A percentile compares a stretch with the other conserved stretches of the same genome.
Evolutionary conservation across 2,329 filamentous ascomycete species (phyloP).

Genomic region (Onygenales sp.): DNA sequence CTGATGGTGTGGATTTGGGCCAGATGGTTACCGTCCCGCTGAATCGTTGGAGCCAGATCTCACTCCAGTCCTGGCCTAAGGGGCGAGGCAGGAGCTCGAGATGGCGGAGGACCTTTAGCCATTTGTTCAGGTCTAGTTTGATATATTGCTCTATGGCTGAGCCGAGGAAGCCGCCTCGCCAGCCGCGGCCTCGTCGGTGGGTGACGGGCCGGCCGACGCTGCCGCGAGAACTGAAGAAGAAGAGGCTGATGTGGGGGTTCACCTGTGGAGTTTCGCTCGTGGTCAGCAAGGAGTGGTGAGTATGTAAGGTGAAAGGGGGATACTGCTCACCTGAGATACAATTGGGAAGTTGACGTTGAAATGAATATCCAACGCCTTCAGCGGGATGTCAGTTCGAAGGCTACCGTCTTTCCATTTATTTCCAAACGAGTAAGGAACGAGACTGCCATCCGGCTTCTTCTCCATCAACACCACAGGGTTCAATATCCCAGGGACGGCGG

Average conservation of each 20-base stretch:
- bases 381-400: slow-evolving; percentile 85
- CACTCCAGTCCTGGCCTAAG: slow-evolving; percentile 90
- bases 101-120: slow-evolving; percentile 89
- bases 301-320: not conserved
- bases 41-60: slow-evolving; percentile 93
- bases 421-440: slow-evolving; percentile 88
- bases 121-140: slow-evolving; percentile 94
- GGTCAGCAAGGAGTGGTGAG: not conserved
- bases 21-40: slow-evolving; percentile 93
- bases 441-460: slow-evolving; percentile 65
- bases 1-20: slow-evolving; percentile 69
- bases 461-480: slow-evolving; percentile 92
- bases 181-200: slow-evolving; percentile 84
- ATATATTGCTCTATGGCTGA: slow-evolving; percentile 89
- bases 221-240: slow-evolving; percentile 94
- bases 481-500: slow-evolving; percentile 88
- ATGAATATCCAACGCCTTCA: slow-evolving; percentile 87
- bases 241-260: slow-evolving; percentile 95
- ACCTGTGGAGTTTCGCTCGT: slow-evolving; percentile 52
- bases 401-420: slow-evolving; percentile 99
- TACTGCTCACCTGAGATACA: slow-evolving; percentile 47
- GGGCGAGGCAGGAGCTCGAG: slow-evolving; percentile 84
- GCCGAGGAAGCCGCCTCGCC: slow-evolving; percentile 91
- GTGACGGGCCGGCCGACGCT: slow-evolving; percentile 89
- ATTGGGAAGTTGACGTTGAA: slow-evolving; percentile 99